phyloP scores from a whole-genome alignment of 495 filamentous ascomycete genomes.

The Talaromyces borbonicus region DNA sequence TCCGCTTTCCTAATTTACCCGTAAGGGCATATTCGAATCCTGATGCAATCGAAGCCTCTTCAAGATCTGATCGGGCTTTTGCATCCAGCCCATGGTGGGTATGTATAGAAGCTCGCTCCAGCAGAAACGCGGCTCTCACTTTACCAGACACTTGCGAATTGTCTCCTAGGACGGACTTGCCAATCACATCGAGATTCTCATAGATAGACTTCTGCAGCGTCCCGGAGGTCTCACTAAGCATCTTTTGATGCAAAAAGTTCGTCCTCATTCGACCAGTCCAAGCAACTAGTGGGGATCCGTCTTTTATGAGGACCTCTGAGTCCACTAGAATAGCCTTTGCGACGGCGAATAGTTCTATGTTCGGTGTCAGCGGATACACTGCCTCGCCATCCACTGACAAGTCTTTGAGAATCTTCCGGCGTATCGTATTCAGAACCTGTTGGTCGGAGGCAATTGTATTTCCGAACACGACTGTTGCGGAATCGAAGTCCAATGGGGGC shows the following conservation, averaged over 20 bases:
- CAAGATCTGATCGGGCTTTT: constrained; percentile 62
- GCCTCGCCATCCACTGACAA: constrained; percentile 78
- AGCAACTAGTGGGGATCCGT: constrained; percentile 27
- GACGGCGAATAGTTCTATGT: constrained; percentile 71
- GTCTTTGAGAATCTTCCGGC: constrained; percentile 45
- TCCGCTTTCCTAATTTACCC: constrained; percentile 81
- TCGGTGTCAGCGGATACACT: constrained; percentile 73
- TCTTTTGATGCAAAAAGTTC: constrained; percentile 79
- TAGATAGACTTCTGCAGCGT: constrained; percentile 51
- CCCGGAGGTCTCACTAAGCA: constrained; percentile 69
- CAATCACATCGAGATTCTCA: constrained; percentile 34
- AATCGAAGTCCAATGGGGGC: constrained; percentile 54
- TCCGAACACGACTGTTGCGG: constrained; percentile 47
- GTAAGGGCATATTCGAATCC: constrained; percentile 77
- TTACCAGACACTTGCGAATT: constrained; percentile 21
- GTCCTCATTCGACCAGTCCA: constrained; percentile 49
- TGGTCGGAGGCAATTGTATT: constrained; percentile 4
- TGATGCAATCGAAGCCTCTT: constrained; percentile 49
- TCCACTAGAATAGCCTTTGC: constrained; percentile 58
- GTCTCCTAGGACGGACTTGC: constrained; percentile 27
- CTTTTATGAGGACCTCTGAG: constrained; percentile 30
- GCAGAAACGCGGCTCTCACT: constrained; percentile 51
- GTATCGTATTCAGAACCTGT: constrained; percentile 25
- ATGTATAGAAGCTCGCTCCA: constrained; percentile 76
- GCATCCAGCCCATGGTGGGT: constrained; percentile 77